Evolutionary conservation across 257 asterid genomes (phyloP).

Genomic region (Catharanthus roseus): DNA sequence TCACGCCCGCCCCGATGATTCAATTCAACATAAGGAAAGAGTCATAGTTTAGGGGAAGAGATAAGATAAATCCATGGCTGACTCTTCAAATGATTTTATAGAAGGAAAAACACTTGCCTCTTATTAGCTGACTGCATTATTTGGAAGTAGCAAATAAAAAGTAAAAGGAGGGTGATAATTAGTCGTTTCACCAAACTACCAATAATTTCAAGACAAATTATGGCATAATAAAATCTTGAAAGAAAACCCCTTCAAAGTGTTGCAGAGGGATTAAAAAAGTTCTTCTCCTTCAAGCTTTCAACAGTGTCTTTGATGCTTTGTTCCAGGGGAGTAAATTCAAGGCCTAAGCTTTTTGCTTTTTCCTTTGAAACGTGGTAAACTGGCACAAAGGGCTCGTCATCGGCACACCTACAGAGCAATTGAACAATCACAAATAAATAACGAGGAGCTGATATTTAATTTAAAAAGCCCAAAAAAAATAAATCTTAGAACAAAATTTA

Average conservation of each 20-base stretch:
- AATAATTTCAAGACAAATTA: too few relatives aligned
- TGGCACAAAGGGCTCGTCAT: slow-evolving; percentile 54
- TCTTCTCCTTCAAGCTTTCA: slow-evolving; percentile 64
- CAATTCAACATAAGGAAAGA: too few relatives aligned
- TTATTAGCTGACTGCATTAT: background rate
- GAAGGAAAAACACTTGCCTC: too few relatives aligned
- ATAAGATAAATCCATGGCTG: too few relatives aligned
- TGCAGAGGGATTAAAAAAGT: slow-evolving; percentile 28
- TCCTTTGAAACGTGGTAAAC: slow-evolving; percentile 59
- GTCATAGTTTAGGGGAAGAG: too few relatives aligned
- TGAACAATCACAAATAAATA: background rate
- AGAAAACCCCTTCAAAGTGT: slow-evolving; percentile 24
- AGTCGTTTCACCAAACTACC: too few relatives aligned
- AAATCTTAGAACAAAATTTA: too few relatives aligned
- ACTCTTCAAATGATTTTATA: too few relatives aligned
- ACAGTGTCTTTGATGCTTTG: slow-evolving; percentile 62
- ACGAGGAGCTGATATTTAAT: background rate
- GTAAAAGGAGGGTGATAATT: background rate
- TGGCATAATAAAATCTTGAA: too few relatives aligned
- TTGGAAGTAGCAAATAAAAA: too few relatives aligned
- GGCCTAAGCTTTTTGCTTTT: slow-evolving; percentile 48
- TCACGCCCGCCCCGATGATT: too few relatives aligned
- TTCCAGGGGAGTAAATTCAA: slow-evolving; percentile 54
- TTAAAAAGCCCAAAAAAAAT: background rate
- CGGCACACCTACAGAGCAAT: slow-evolving; percentile 52